phyloP scores from a whole-genome alignment of 1,139 yeast genomes.

The Lipomyces yarrowii region DNA sequence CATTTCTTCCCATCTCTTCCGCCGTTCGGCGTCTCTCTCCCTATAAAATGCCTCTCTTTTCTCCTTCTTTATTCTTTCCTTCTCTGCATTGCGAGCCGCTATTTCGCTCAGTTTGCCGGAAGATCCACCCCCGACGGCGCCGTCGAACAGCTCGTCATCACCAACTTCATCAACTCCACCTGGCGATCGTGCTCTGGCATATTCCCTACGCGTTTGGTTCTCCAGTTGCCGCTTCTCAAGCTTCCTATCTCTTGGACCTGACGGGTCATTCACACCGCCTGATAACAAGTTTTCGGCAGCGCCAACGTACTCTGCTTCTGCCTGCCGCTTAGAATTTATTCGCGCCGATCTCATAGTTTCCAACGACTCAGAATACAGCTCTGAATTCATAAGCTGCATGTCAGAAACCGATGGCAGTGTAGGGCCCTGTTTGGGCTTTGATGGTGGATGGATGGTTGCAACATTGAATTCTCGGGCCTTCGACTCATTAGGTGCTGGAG shows the following conservation, averaged over 20 bases:
- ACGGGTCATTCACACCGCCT: slow-evolving; percentile 14
- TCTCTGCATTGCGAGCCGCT: slow-evolving; percentile 22
- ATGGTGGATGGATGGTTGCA: slow-evolving; percentile 12
- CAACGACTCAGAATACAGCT: slow-evolving; percentile 8
- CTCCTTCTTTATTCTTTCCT: slow-evolving; percentile 22
- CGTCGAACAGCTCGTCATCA: slow-evolving; percentile 24
- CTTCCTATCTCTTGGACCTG: slow-evolving; percentile 16
- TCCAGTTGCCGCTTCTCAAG: slow-evolving; percentile 21
- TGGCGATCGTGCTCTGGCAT: slow-evolving; percentile 17
- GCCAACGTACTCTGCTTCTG: slow-evolving; percentile 8
- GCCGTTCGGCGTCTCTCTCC: slow-evolving; percentile 28
- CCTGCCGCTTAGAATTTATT: background rate
- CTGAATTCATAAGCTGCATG: slow-evolving; percentile 15
- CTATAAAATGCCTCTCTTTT: slow-evolving; percentile 20
- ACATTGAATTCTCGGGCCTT: slow-evolving; percentile 20
- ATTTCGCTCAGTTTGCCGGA: slow-evolving; percentile 19
- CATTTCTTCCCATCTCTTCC: slow-evolving; percentile 27
- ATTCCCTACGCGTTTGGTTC: slow-evolving; percentile 23
- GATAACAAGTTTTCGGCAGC: slow-evolving; percentile 21
- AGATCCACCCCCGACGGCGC: slow-evolving; percentile 4
- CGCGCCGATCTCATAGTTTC: slow-evolving; percentile 17
- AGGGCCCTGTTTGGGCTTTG: slow-evolving; percentile 14
- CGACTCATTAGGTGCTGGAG: slow-evolving; percentile 1
- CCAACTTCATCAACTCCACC: slow-evolving; percentile 26
- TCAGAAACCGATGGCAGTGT: slow-evolving; percentile 20